A percentile compares a stretch with the other conserved stretches of the same genome.
Conservation (phyloP, 495 filamentous ascomycete species). For the Neurospora sp. region DNA sequence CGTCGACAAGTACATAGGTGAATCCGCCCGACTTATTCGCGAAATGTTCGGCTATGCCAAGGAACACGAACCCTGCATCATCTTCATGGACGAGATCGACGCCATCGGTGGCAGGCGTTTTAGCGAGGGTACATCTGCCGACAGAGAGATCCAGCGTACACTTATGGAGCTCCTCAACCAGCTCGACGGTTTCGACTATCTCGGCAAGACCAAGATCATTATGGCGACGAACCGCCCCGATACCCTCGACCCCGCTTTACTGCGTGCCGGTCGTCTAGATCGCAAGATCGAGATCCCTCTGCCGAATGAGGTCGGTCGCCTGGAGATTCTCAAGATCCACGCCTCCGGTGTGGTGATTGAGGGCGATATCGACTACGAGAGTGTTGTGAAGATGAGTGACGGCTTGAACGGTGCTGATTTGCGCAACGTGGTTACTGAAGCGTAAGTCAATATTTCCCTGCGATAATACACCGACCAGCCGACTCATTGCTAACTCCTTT, state of each 20-base stretch:
- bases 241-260: slow-evolving; percentile 88
- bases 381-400: slow-evolving; percentile 99
- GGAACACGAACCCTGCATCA: slow-evolving; percentile 99
- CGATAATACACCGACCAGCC: not conserved
- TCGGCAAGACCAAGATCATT: slow-evolving; percentile 99
- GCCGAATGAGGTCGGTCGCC: slow-evolving; percentile 94
- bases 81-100: slow-evolving; percentile 99
- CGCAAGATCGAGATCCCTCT: slow-evolving; percentile 98
- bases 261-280: slow-evolving; percentile 89
- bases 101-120: slow-evolving; percentile 96
- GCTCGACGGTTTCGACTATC: slow-evolving; percentile 97
- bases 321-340: slow-evolving; percentile 99
- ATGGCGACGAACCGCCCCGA: slow-evolving; percentile 99
- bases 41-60: slow-evolving; percentile 99
- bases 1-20: slow-evolving; percentile 99
- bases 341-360: slow-evolving; percentile 75
- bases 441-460: slow-evolving; percentile 49
- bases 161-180: slow-evolving; percentile 99
- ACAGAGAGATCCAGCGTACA: slow-evolving; percentile 97
- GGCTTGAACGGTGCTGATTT: slow-evolving; percentile 96
- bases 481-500: slow-evolving; percentile 14
- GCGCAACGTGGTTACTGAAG: slow-evolving; percentile 96
- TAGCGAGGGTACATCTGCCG: slow-evolving; percentile 95
- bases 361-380: slow-evolving; percentile 98
- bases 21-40: slow-evolving; percentile 92